Evolutionary conservation across 2,329 filamentous ascomycete genomes (phyloP).

Genomic region (Fusarium sp.): DNA sequence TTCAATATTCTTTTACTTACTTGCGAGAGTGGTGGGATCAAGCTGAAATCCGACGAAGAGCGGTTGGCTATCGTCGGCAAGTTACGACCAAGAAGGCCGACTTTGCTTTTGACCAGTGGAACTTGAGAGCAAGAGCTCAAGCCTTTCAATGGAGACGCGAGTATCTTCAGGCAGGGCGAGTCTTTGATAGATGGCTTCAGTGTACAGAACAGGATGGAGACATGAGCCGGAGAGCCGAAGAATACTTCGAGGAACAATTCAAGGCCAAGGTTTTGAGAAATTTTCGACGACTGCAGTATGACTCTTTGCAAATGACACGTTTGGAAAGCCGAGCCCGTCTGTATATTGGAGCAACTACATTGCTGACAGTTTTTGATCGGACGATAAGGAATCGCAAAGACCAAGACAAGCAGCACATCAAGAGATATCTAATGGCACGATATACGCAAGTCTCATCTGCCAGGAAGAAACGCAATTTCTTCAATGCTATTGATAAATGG

Average conservation of each 20-base stretch:
- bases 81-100: constrained; percentile 37
- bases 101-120: constrained; percentile 50
- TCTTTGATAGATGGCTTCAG: constrained; percentile 50
- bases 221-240: constrained; percentile 36
- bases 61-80: constrained; percentile 41
- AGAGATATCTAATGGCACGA: constrained; percentile 52
- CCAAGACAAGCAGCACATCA: constrained; percentile 48
- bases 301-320: constrained; percentile 33
- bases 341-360: constrained; percentile 49
- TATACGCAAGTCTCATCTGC: constrained; percentile 53
- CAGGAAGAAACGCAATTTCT: constrained; percentile 52
- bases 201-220: constrained; percentile 37
- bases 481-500: constrained; percentile 51
- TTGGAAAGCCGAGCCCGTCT: constrained; percentile 48
- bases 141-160: constrained; percentile 53
- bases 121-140: constrained; percentile 50
- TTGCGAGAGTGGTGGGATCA: constrained; percentile 51
- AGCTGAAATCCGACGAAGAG: constrained; percentile 46
- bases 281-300: constrained; percentile 24
- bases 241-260: constrained; percentile 27
- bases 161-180: constrained; percentile 47
- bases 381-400: constrained; percentile 45
- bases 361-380: constrained; percentile 47
- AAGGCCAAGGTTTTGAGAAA: constrained; percentile 27
- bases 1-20: constrained; percentile 41